Evolutionary conservation across 2,329 filamentous ascomycete genomes (phyloP).

Genomic region (Talaromyces sp.): DNA sequence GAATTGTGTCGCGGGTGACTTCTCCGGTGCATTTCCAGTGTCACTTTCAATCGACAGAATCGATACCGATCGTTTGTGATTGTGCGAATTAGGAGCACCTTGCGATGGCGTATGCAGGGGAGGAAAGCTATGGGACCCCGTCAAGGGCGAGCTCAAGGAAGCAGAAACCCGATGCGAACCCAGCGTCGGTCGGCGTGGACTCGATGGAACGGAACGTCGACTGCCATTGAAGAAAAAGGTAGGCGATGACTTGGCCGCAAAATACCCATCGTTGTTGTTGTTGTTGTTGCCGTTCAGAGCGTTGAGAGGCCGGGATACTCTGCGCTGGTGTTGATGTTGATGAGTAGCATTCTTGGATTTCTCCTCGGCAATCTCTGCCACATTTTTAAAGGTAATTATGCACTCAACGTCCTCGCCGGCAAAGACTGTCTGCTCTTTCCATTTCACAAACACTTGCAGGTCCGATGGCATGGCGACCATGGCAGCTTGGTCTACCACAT

Average conservation of each 20-base stretch:
- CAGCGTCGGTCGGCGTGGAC: conserved; percentile 29
- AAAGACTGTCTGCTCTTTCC: conserved; percentile 91
- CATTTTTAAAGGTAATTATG: conserved; percentile 93
- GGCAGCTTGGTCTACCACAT: conserved; percentile 30
- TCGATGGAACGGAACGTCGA: conserved; percentile 35
- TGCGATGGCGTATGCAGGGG: conserved; percentile 31
- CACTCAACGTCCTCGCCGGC: conserved; percentile 94
- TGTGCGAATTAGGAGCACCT: conserved; percentile 37
- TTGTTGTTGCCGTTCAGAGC: conserved; percentile 30
- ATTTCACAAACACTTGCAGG: conserved; percentile 92
- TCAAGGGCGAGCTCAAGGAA: conserved; percentile 40
- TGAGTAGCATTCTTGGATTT: conserved; percentile 26
- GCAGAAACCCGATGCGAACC: conserved; percentile 37
- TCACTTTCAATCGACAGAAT: conserved; percentile 71
- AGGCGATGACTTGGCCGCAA: conserved; percentile 37
- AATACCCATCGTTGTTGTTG: conserved; percentile 33
- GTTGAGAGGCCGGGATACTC: conserved; percentile 36
- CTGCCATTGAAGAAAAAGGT: conserved; percentile 33
- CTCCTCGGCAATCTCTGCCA: conserved; percentile 49
- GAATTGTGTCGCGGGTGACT: conserved; percentile 31
- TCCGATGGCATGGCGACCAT: conserved; percentile 56
- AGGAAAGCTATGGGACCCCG: conserved; percentile 41
- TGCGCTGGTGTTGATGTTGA: conserved; percentile 33
- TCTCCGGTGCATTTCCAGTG: conserved; percentile 28
- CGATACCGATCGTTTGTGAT: conserved; percentile 72